Evolutionary conservation across 176 grass and related monocot species (phyloP).

Genomic region (Sorghum bicolor): Sorghum_bicolor_NCBIv3 NC_012872.2:64241501-64242000

Average conservation of each 20-base stretch:
- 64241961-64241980: conserved; percentile 29
- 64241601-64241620: not conserved
- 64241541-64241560: not conserved
- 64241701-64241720: conserved; percentile 59
- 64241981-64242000: conserved; percentile 32
- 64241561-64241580: too few relatives aligned
- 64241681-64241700: conserved; percentile 49
- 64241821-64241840: conserved; percentile 23
- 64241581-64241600: not conserved
- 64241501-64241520: not conserved
- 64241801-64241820: not conserved
- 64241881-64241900: conserved; percentile 31
- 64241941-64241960: too few relatives aligned
- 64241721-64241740: not conserved
- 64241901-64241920: conserved; percentile 38
- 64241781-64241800: not conserved
- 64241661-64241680: conserved; percentile 45
- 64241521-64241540: conserved; percentile 4
- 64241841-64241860: conserved; percentile 15
- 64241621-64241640: conserved; percentile 23
- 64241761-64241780: not conserved
- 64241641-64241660: conserved; percentile 35
- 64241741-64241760: not conserved
- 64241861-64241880: conserved; percentile 27
- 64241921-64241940: not conserved